These are phyloP conservation scores for Trichothecium sympodiale DNA, from an alignment of 2,329 filamentous ascomycete species.

Conservation along the genomic window DNA sequence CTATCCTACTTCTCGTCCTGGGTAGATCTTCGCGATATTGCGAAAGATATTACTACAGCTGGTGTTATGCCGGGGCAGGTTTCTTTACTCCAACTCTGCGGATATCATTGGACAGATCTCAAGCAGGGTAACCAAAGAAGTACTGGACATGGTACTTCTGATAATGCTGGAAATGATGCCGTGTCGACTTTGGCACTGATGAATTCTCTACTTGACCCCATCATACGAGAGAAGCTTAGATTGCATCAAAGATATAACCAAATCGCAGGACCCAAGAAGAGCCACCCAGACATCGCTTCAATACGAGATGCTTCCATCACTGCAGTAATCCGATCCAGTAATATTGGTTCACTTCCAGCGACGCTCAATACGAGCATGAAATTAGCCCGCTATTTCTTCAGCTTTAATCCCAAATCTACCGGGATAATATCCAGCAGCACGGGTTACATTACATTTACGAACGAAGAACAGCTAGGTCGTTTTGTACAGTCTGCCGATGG, in stretches of 20 bases:
- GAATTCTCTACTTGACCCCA: not conserved
- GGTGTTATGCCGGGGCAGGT: conserved; percentile 1
- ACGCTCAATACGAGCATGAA: conserved; percentile 2
- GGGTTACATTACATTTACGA: conserved; percentile 5
- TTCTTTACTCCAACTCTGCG: conserved; percentile 1
- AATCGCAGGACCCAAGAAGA: conserved; percentile 3
- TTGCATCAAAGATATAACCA: conserved; percentile 5
- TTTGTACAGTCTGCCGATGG: conserved; percentile 4
- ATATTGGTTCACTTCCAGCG: conserved; percentile 1
- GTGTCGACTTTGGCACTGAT: conserved; percentile 6
- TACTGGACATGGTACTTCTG: conserved; percentile 2
- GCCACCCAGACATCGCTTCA: not conserved
- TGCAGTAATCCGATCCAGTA: conserved; percentile 1
- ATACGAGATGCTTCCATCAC: conserved; percentile 2
- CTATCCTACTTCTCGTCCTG: conserved; percentile 8
- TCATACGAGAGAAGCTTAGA: conserved; percentile 5
- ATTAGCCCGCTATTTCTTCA: conserved; percentile 6
- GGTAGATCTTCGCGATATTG: conserved; percentile 8
- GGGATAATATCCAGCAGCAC: not conserved
- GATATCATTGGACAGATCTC: conserved; percentile 6
- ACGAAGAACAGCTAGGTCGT: not conserved
- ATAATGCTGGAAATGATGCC: conserved; percentile 10
- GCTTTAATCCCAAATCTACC: not conserved
- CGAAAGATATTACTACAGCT: conserved; percentile 5
- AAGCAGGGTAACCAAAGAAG: not conserved